phyloP scores from a whole-genome alignment of 495 filamentous ascomycete genomes.

The Beverwykella pulmonaria region DNA sequence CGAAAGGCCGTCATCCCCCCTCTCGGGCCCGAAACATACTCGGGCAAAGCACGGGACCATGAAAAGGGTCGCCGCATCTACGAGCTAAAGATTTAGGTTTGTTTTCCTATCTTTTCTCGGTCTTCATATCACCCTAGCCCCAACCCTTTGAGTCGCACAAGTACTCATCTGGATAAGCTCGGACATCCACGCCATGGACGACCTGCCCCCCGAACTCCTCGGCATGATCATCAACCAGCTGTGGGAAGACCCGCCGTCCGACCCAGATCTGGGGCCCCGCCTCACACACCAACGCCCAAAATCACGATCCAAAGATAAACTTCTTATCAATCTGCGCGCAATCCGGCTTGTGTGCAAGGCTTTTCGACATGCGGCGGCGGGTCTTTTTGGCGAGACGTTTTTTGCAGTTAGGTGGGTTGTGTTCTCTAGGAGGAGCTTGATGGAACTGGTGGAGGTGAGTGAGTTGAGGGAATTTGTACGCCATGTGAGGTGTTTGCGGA shows the following conservation, averaged over 20 bases:
- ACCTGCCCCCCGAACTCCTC: constrained; percentile 19
- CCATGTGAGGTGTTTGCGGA: constrained; percentile 4
- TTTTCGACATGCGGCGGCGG: constrained; percentile 19
- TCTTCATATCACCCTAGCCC: no score
- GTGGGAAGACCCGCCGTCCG: constrained; percentile 12
- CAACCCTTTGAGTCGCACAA: no score
- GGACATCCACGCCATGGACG: constrained; percentile 2
- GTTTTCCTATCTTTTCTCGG: background rate
- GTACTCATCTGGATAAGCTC: background rate
- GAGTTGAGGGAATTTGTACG: constrained; percentile 3
- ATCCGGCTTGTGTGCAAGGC: constrained; percentile 22
- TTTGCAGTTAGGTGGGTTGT: constrained; percentile 20
- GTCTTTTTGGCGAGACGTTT: constrained; percentile 16
- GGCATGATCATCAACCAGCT: constrained; percentile 24
- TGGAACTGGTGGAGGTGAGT: constrained; percentile 4
- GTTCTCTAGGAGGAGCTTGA: constrained; percentile 13
- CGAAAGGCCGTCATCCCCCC: background rate
- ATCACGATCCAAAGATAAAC: constrained; percentile 2
- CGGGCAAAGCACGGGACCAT: background rate
- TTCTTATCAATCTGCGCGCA: constrained; percentile 20
- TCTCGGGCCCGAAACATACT: background rate
- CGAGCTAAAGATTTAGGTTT: background rate
- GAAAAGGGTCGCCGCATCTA: background rate
- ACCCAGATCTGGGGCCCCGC: constrained; percentile 1
- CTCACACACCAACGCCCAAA: constrained; percentile 3